Base-by-base conservation (phyloP, 2,329 filamentous ascomycete genomes). In the Balansia obtecta region DNA sequence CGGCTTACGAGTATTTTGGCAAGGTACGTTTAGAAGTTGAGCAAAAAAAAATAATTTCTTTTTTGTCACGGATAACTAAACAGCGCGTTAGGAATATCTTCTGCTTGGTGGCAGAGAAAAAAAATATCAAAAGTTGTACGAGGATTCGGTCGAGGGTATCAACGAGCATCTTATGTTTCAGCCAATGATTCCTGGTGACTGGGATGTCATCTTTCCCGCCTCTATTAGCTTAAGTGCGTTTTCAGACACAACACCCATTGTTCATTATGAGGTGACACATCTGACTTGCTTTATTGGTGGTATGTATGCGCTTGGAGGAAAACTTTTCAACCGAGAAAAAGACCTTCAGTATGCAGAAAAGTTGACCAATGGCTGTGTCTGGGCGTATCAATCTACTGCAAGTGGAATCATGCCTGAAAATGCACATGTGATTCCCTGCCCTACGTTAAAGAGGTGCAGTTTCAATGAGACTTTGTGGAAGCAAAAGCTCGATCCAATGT, bases 161-260 rank as follows among this genome's bases (percentile, higher is more conserved):
- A 85, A 85, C 56, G 75, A 88, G 55, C 76, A 86, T 63, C 73
- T 95, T 10, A 78, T 95, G 51, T 95, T 80, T 67, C 77, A 84
- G 5, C 88, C 89, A 0, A 85, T 93, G 79, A 76, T 81, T 18
- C 76, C 80, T 7, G 76, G 78, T 32, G 71, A 78, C 49, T 77
- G 77, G 48, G 79, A 91, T 53, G 77, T 93, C n/a, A 73, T 93
- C 2, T 80, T 93, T 53, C 79, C 86, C 0, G 84, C 85, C 22
- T 81, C 80, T 56, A 64, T 79, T n/a, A 69, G 62, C 45, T 73
- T 75, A 10, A 63, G 16, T 18, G 72, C 73, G 13, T 65, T 71
- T 2, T 69, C 62, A 2, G 64, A 68, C 43, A 56, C 59, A 9
- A 66, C 72, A 10, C 60, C 70, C 12, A 54, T 49, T 18, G 73